Evolutionary conservation across 1,284 basidiomycete genomes (phyloP).

Genomic region (Porogramme epimiltina): DNA sequence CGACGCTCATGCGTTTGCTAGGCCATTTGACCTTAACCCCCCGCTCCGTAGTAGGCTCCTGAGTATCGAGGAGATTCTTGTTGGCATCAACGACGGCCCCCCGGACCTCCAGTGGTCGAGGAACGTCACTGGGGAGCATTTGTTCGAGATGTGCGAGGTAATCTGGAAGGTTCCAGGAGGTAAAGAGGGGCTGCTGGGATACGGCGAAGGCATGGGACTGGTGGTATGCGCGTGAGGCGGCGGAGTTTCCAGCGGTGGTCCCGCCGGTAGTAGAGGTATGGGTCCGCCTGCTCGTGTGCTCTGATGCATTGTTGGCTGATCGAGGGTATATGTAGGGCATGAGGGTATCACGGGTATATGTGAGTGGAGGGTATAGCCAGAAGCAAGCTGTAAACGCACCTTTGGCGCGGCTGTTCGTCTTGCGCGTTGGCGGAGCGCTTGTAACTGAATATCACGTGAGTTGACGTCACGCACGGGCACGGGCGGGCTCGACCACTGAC

Average conservation of each 20-base stretch:
- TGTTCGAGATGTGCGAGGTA: constrained; percentile 88
- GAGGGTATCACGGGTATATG: constrained; percentile 36
- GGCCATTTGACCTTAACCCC: constrained; percentile 96
- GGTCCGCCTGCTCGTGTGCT: constrained; percentile 23
- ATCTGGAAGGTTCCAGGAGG: constrained; percentile 91
- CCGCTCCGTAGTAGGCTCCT: constrained; percentile 73
- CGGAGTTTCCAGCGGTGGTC: constrained; percentile 19
- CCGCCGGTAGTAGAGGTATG: constrained; percentile 31
- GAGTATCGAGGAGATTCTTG: constrained; percentile 41
- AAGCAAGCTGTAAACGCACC: constrained; percentile 45
- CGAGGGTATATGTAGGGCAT: constrained; percentile 20
- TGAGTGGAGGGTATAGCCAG: constrained; percentile 34
- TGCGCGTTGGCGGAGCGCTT: constrained; percentile 29
- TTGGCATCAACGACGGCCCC: constrained; percentile 38
- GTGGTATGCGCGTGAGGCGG: constrained; percentile 56
- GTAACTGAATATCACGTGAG: constrained; percentile 43
- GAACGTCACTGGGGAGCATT: constrained; percentile 78
- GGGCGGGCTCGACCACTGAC: constrained; percentile 45
- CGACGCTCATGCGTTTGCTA: constrained; percentile 89
- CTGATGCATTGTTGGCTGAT: constrained; percentile 34
- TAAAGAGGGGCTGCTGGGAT: constrained; percentile 74
- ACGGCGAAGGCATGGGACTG: constrained; percentile 77
- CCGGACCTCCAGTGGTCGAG: constrained; percentile 77
- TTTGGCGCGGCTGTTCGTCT: constrained; percentile 50
- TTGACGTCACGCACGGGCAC: constrained; percentile 29